Percentiles rank a stretch among this genome's conserved stretches.
Evolutionary conservation across 2,329 filamentous ascomycete genomes (phyloP).

Genomic region (Aspergillus ustus): DNA sequence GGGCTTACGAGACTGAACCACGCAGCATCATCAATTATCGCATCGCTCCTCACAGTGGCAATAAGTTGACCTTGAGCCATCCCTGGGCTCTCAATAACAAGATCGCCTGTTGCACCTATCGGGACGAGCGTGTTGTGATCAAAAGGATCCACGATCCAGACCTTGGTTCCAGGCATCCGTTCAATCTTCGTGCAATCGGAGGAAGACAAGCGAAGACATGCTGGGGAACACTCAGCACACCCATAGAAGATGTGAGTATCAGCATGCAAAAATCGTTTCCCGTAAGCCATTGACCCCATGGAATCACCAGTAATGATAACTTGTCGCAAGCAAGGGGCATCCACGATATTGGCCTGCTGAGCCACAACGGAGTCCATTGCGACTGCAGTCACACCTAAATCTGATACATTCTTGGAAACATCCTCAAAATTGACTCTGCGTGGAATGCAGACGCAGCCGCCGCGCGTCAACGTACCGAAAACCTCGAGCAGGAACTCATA

Average conservation of each 20-base stretch:
- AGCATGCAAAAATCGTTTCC: neutral
- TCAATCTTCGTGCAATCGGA: conserved; percentile 30
- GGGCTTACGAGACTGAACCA: conserved; percentile 28
- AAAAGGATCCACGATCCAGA: conserved; percentile 42
- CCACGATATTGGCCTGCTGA: neutral
- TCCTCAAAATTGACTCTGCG: conserved; percentile 49
- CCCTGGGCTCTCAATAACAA: conserved; percentile 45
- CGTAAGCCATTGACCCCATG: neutral
- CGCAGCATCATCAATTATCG: neutral
- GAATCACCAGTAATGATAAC: neutral
- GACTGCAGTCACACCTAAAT: conserved; percentile 15
- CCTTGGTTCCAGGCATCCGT: conserved; percentile 22
- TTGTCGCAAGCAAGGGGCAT: neutral
- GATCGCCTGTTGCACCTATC: conserved; percentile 37
- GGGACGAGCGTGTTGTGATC: conserved; percentile 36
- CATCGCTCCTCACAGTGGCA: conserved; percentile 20
- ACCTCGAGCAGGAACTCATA: conserved; percentile 50
- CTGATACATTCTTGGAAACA: conserved; percentile 60
- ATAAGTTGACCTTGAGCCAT: conserved; percentile 64
- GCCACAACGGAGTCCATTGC: neutral
- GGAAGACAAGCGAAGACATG: neutral
- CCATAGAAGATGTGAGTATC: neutral
- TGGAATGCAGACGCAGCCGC: conserved; percentile 54
- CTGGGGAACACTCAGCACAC: neutral
- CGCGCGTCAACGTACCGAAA: conserved; percentile 43